A percentile compares a stretch with the other conserved stretches of the same genome.
These are phyloP conservation scores for Lactarius hatsudake DNA, from an alignment of 768 basidiomycete genomes.

Conservation along the genomic window DNA sequence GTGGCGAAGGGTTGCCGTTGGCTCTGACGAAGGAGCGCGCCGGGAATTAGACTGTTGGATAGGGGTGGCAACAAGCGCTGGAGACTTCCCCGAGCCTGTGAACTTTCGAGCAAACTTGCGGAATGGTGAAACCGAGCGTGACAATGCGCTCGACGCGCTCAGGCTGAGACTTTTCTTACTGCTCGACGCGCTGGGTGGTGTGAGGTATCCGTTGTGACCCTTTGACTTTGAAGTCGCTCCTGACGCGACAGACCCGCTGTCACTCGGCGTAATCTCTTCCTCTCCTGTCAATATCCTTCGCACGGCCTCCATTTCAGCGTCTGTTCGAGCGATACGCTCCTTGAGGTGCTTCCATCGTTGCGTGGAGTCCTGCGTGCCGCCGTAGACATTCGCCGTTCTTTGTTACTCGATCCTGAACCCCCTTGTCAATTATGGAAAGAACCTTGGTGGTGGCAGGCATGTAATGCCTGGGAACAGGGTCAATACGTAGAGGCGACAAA, in stretches of 20 bases:
- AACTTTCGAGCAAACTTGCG: constrained; percentile 74
- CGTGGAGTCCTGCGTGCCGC: constrained; percentile 85
- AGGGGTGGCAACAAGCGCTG: constrained; percentile 40
- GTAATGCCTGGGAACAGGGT: constrained; percentile 64
- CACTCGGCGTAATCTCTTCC: constrained; percentile 54
- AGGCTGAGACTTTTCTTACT: constrained; percentile 38
- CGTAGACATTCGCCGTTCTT: constrained; percentile 96
- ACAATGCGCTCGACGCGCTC: constrained; percentile 53
- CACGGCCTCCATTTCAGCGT: constrained; percentile 74
- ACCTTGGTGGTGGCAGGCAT: constrained; percentile 92
- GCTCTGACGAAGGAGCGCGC: constrained; percentile 55
- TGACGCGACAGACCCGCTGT: constrained; percentile 68
- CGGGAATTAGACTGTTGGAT: constrained; percentile 44
- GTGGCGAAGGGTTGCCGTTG: constrained; percentile 49
- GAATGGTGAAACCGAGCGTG: constrained; percentile 77
- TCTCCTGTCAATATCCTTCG: constrained; percentile 52
- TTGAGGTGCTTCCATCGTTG: constrained; percentile 79
- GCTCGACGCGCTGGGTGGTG: constrained; percentile 51
- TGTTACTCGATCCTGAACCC: constrained; percentile 87
- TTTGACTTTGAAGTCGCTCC: constrained; percentile 46
- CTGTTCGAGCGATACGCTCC: constrained; percentile 77
- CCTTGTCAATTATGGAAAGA: constrained; percentile 90
- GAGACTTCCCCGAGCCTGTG: constrained; percentile 43
- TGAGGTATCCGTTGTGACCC: constrained; percentile 55
- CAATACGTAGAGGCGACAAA: constrained; percentile 2